Evolutionary conservation across 192 early-diverging fungal genomes (phyloP).

Genomic region (Coemansia sp.): DNA sequence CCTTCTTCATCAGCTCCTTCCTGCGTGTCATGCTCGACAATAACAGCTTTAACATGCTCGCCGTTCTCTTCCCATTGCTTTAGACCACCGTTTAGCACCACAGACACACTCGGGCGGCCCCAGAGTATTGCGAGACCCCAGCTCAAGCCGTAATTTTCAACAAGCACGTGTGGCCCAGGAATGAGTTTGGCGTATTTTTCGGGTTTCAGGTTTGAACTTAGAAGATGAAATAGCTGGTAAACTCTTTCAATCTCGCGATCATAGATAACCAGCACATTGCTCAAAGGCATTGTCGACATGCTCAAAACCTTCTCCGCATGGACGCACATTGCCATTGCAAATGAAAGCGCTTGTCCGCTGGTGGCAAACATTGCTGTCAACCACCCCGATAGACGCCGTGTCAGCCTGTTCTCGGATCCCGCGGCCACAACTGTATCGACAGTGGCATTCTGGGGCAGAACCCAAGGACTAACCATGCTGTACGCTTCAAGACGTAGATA

Average conservation of each 20-base stretch:
- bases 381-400: constrained; percentile 41
- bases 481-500: constrained; percentile 43
- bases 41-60: constrained; percentile 15
- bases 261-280: constrained; percentile 41
- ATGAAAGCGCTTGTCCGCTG: constrained; percentile 26
- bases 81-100: constrained; percentile 23
- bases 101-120: constrained; percentile 42
- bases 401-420: constrained; percentile 26
- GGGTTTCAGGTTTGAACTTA: constrained; percentile 41
- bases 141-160: constrained; percentile 27
- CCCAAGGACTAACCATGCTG: constrained; percentile 46
- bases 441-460: constrained; percentile 32
- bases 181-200: constrained; percentile 39
- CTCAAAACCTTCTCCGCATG: constrained; percentile 45
- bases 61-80: constrained; percentile 46
- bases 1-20: neutral
- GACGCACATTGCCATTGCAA: constrained; percentile 32
- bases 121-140: constrained; percentile 48
- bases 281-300: constrained; percentile 28
- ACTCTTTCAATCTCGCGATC: constrained; percentile 52
- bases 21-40: constrained; percentile 12
- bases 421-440: constrained; percentile 20
- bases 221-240: constrained; percentile 48
- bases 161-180: constrained; percentile 42
- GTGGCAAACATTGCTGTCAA: constrained; percentile 28